Evolutionary conservation across 768 basidiomycete genomes (phyloP).

Genomic region (Boletellus sp.): DNA sequence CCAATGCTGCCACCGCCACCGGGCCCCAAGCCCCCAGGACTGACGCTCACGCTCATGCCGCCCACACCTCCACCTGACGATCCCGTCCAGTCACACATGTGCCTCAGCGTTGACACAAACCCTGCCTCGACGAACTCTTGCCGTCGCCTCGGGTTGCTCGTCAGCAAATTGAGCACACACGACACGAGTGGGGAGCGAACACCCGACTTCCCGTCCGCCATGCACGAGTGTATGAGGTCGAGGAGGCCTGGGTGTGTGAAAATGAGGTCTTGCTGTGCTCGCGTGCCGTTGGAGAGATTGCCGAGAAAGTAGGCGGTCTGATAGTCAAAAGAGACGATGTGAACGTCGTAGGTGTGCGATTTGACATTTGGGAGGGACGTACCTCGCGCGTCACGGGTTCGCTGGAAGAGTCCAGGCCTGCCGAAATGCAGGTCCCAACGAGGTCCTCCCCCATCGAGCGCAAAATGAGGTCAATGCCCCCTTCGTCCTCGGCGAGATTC

Average conservation of each 20-base stretch:
- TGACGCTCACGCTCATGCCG: constrained; percentile 25
- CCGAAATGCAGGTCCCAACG: constrained; percentile 44
- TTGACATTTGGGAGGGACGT: not conserved
- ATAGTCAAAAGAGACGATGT: not conserved
- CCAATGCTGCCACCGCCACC: constrained; percentile 6
- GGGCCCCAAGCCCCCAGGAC: constrained; percentile 28
- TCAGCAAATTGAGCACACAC: constrained; percentile 56
- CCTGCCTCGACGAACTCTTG: constrained; percentile 41
- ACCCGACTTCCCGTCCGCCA: constrained; percentile 56
- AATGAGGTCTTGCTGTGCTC: constrained; percentile 49
- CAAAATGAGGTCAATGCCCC: constrained; percentile 61
- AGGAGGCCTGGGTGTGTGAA: constrained; percentile 52
- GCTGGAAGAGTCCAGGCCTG: constrained; percentile 47
- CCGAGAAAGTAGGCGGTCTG: constrained; percentile 61
- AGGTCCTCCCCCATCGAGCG: constrained; percentile 45
- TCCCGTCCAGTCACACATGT: constrained; percentile 40
- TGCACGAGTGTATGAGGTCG: constrained; percentile 48
- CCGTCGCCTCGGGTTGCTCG: constrained; percentile 35
- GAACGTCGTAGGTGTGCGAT: not conserved
- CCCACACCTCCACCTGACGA: constrained; percentile 3
- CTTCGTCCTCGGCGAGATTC: constrained; percentile 64
- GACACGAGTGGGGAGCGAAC: constrained; percentile 58
- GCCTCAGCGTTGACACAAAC: constrained; percentile 42
- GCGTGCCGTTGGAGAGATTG: constrained; percentile 62
- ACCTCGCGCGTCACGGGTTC: constrained; percentile 57